These are phyloP conservation scores for Gardenia jasminoides DNA, from an alignment of 257 asterid species.

Conservation along the genomic window DNA sequence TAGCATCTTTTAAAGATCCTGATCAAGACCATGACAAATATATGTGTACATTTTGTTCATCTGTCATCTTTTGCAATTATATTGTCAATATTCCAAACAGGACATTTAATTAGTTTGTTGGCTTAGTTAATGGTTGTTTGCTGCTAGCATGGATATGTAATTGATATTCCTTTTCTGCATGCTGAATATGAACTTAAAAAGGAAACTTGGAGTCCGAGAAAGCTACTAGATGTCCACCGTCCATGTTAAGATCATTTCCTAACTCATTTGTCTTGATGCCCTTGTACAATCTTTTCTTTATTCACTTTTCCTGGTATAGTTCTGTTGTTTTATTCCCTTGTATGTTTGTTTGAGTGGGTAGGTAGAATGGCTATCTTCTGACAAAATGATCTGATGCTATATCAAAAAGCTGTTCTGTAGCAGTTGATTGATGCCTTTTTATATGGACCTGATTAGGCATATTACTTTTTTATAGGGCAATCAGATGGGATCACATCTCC, in stretches of 20 bases:
- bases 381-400: too few species aligned
- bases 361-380: too few species aligned
- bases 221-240: not conserved
- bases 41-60: not conserved
- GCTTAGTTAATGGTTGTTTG: not conserved
- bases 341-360: too few species aligned
- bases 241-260: not conserved
- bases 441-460: not conserved
- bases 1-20: not conserved
- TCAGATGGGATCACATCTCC: not conserved
- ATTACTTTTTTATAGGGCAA: not conserved
- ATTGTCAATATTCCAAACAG: not conserved
- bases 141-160: not conserved
- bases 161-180: not conserved
- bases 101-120: not conserved
- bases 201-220: too few species aligned
- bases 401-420: too few species aligned
- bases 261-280: not conserved
- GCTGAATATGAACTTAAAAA: not conserved
- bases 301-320: not conserved
- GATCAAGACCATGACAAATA: not conserved
- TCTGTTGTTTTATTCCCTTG: too few species aligned
- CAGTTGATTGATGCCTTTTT: not conserved
- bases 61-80: not conserved
- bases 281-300: not conserved